Evolutionary conservation across 345 rosid species (phyloP).

Genomic region (Pistacia atlantica): DNA sequence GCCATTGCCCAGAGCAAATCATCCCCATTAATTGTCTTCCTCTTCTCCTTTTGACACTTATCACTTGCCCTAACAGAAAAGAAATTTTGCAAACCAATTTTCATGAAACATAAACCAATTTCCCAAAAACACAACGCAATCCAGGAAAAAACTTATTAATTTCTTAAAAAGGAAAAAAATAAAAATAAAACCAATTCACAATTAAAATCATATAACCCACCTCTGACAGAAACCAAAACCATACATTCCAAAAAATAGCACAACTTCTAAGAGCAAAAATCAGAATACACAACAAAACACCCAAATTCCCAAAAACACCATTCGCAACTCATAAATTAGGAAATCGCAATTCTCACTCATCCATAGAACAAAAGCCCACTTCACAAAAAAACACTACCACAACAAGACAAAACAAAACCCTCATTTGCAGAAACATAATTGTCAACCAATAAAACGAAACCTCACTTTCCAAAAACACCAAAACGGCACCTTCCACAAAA

Average conservation of each 20-base stretch:
- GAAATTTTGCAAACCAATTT: conserved; percentile 6
- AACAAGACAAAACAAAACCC: not conserved
- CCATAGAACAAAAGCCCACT: not conserved
- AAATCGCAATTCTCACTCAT: not conserved
- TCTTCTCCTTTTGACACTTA: conserved; percentile 72
- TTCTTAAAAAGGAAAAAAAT: not conserved
- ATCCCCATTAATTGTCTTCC: conserved; percentile 80
- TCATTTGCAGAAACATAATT: not conserved
- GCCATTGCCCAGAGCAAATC: conserved; percentile 88
- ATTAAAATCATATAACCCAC: not conserved
- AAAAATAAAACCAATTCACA: not conserved
- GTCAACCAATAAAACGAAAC: not conserved
- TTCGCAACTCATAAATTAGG: not conserved
- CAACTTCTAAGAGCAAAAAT: conserved; percentile 1
- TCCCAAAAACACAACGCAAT: not conserved
- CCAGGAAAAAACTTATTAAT: not conserved
- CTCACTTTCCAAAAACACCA: not conserved
- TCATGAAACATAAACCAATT: not conserved
- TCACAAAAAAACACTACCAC: not conserved
- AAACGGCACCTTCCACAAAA: not conserved
- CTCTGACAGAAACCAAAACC: not conserved
- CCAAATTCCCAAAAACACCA: not conserved
- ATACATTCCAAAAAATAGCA: not conserved
- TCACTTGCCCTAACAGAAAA: conserved; percentile 59
- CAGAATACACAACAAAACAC: not conserved